These are phyloP conservation scores for Gynostemma pentaphyllum DNA, from an alignment of 306 rosid genomes.

Conservation along the genomic window DNA sequence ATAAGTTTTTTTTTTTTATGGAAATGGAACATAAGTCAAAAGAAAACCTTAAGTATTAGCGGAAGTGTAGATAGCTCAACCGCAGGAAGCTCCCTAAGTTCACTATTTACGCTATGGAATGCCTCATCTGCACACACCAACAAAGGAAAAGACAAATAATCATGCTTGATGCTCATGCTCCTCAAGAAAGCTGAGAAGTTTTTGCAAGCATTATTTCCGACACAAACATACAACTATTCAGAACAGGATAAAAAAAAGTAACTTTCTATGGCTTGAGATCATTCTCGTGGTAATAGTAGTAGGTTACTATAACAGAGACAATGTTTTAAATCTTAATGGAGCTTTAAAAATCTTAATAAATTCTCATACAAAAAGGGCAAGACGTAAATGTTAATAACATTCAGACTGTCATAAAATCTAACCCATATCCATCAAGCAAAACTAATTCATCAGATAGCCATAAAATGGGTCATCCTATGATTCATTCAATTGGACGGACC, in stretches of 20 bases:
- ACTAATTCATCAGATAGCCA: not conserved
- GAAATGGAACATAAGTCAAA: no score
- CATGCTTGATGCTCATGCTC: not conserved
- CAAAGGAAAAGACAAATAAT: not conserved
- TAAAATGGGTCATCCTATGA: not conserved
- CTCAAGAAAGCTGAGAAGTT: not conserved
- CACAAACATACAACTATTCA: not conserved
- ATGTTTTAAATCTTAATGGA: not conserved
- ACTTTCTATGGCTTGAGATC: no score
- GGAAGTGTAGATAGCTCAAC: slow-evolving; percentile 82
- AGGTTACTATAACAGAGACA: no score
- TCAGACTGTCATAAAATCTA: not conserved
- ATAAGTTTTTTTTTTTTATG: no score
- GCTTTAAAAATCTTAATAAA: not conserved
- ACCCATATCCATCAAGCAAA: not conserved
- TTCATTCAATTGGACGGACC: not conserved
- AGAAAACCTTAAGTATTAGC: slow-evolving; percentile 68
- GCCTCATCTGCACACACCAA: slow-evolving; percentile 45
- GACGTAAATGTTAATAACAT: not conserved
- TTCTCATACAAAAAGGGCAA: not conserved
- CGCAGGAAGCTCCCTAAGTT: slow-evolving; percentile 76
- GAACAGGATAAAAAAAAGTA: not conserved
- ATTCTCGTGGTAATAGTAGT: no score
- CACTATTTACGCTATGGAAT: slow-evolving; percentile 57
- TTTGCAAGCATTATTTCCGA: not conserved